A percentile compares a stretch with the other conserved stretches of the same genome.
Conservation (phyloP, 345 rosid species). For the Eucalyptus polybractea region DNA sequence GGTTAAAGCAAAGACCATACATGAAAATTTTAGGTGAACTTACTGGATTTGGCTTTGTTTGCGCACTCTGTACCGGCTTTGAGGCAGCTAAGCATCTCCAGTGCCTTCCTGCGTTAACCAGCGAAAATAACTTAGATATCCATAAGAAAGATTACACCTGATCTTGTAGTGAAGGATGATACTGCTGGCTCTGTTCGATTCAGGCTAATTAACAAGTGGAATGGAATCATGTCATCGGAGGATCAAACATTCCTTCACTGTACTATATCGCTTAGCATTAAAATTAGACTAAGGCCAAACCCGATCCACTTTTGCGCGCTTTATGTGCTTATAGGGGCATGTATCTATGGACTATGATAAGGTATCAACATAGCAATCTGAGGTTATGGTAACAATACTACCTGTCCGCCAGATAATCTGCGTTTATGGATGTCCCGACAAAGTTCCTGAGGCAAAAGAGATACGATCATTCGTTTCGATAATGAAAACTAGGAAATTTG, state of each 20-base stretch:
- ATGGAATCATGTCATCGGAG: background rate
- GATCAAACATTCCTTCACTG: background rate
- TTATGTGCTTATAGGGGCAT: background rate
- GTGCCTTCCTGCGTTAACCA: slow-evolving; percentile 18
- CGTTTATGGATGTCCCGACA: slow-evolving; percentile 31
- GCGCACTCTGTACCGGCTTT: slow-evolving; percentile 16
- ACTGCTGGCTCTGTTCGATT: background rate
- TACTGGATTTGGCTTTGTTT: slow-evolving; percentile 21
- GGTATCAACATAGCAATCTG: background rate
- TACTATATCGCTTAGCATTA: background rate
- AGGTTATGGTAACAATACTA: background rate
- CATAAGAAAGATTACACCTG: background rate
- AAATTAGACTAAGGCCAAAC: background rate
- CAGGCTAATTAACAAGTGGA: background rate
- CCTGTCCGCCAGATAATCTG: slow-evolving; percentile 15
- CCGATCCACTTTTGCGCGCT: background rate
- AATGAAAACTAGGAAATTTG: background rate
- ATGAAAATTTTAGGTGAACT: background rate
- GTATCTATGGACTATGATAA: background rate
- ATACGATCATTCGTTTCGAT: background rate
- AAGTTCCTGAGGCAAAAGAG: slow-evolving; percentile 22
- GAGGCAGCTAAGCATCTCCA: slow-evolving; percentile 33
- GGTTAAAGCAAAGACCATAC: background rate
- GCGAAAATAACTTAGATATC: background rate
- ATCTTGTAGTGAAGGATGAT: background rate